Base-by-base conservation (phyloP, 495 filamentous ascomycete species). In the Tetracladium setigerum region DNA sequence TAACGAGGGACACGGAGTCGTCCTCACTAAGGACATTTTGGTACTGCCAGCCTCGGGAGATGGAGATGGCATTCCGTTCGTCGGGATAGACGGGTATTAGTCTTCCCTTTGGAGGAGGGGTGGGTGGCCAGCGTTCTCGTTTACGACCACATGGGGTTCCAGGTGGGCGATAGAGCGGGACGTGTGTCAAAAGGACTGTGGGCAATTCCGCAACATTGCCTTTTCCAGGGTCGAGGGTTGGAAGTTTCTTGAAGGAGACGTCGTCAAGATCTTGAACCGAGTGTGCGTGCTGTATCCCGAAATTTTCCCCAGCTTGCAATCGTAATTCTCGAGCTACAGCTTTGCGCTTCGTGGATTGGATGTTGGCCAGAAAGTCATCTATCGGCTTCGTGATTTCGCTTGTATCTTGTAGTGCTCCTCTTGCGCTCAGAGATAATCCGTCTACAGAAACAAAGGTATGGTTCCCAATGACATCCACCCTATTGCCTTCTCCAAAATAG, bases 401-500 rank as follows among this genome's bases (percentile, higher is more conserved):
- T 10, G 41, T 53, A 4, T 47, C 50, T 14, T 74, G 69, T 51
- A 77, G 67, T 4, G 66, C 64, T 32, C 72, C 72, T 58, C 72
- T 73, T 8, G 89, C 89, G 58, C 86, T 92, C 53, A 97, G 64
- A 10, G 88, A 95, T 5, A 94, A 82, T 0, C 82, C 79, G 55
- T 99, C 94, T 2, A 99, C 70, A 1, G 88, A 90, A 6, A 99
- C 84, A 60, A 97, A 91, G 0, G 88, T 92, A 62, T 99, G 94
- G 54, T 99, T 99, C 2, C 89, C 94, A 47, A 95, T 76, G 9
- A 95, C 73, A 59, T 95, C 87, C 13, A 97, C 77, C 13, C 86
- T 73, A 55, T 95, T 97, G 10, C 83, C 83, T 40, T 87, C 77
- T 11, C 94, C 94, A 66, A 99, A 96, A 62, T 84, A 95, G 1